Conservation (phyloP, 2,329 filamentous ascomycete genomes). For the Botryotinia calthae region DNA sequence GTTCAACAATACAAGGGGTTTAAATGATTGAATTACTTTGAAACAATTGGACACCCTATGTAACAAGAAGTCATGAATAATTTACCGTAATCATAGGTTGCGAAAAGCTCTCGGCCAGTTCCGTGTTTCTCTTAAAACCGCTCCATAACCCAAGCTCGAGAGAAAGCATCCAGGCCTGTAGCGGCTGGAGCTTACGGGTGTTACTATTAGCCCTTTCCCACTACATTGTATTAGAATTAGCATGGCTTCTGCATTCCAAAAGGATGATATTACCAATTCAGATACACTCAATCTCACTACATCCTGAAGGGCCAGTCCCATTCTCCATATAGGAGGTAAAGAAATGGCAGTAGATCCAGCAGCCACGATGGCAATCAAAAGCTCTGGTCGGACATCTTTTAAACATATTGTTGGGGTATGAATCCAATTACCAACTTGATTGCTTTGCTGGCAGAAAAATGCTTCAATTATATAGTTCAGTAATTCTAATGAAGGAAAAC, state of each 20-base stretch:
- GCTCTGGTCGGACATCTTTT: neutral
- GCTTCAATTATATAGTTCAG: neutral
- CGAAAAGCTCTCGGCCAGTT: neutral
- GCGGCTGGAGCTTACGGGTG: neutral
- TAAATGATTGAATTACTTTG: neutral
- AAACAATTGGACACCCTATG: neutral
- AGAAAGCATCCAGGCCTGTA: neutral
- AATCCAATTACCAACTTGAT: neutral
- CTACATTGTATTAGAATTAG: neutral
- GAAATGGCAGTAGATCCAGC: neutral
- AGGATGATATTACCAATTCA: neutral
- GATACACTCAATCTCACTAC: neutral
- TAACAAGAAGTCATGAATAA: neutral
- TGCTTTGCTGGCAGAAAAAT: neutral
- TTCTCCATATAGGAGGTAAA: neutral
- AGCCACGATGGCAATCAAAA: neutral
- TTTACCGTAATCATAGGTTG: neutral
- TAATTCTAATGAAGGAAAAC: neutral
- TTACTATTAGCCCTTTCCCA: neutral
- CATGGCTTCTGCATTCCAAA: neutral
- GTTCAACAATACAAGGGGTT: neutral
- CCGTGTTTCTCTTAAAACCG: neutral
- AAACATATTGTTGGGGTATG: neutral
- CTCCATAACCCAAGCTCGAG: neutral
- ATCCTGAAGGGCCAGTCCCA: neutral